Evolutionary conservation across 306 rosid species (phyloP).

Genomic region (Carpinus viminea): DNA sequence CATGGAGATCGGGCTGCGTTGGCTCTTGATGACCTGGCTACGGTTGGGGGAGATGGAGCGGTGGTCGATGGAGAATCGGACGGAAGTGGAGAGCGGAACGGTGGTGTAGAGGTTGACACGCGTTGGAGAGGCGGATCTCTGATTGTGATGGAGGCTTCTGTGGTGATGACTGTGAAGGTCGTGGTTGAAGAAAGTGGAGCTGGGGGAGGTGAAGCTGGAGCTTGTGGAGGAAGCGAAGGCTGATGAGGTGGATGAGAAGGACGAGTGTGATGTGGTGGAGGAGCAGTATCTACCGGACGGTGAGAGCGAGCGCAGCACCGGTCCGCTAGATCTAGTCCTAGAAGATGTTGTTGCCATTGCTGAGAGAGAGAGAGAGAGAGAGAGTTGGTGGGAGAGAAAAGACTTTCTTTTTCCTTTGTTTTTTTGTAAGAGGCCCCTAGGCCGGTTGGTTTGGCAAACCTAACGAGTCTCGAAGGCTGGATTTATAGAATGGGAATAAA

Average conservation of each 20-base stretch:
- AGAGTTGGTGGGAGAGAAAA: not conserved
- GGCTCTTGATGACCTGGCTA: conserved; percentile 52
- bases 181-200: conserved; percentile 47
- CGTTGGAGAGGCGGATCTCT: conserved; percentile 75
- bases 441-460: conserved; percentile 95
- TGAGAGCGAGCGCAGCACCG: conserved; percentile 71
- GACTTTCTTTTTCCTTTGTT: not conserved
- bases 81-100: conserved; percentile 44
- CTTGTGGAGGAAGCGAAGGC: conserved; percentile 79
- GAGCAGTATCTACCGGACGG: conserved; percentile 71
- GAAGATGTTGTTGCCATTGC: conserved; percentile 65
- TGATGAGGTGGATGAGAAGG: conserved; percentile 48
- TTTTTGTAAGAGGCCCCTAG: conserved; percentile 49
- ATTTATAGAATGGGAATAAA: conserved; percentile 45
- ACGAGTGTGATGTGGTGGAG: conserved; percentile 43
- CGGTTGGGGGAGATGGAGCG: conserved; percentile 83
- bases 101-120: conserved; percentile 69
- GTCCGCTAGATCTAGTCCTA: conserved; percentile 62
- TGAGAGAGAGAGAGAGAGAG: not conserved
- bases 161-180: conserved; percentile 26
- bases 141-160: conserved; percentile 1
- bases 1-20: conserved; percentile 49
- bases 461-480: conserved; percentile 62
- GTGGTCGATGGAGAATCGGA: conserved; percentile 73
- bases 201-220: conserved; percentile 53